Percentiles rank a stretch among this genome's conserved stretches.
Evolutionary conservation across 148 eudicot genomes (phyloP).

Genomic region (Tetragonia tetragonoides): DNA sequence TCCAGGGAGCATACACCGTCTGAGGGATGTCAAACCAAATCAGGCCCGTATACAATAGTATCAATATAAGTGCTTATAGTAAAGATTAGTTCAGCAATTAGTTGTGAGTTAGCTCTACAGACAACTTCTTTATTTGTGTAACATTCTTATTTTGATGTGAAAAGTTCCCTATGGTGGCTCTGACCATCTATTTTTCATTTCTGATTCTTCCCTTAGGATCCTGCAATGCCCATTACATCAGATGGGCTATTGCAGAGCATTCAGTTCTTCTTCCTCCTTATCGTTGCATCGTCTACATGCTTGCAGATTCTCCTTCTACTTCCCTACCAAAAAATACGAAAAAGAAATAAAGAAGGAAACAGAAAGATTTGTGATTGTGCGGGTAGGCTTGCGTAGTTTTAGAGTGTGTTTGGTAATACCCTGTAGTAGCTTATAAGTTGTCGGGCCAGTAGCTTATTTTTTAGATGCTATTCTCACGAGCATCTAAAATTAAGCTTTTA

Average conservation of each 20-base stretch:
- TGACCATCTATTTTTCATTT: conserved; percentile 14
- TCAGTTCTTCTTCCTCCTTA: too few relatives aligned
- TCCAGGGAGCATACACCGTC: conserved; percentile 45
- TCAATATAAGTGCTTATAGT: conserved; percentile 27
- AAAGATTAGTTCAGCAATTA: conserved; percentile 34
- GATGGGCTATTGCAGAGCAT: too few relatives aligned
- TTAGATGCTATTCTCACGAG: too few relatives aligned
- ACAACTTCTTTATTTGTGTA: conserved; percentile 21
- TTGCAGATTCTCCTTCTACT: too few relatives aligned
- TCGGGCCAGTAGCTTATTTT: too few relatives aligned
- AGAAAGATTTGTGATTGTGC: too few relatives aligned
- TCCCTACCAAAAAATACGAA: background rate
- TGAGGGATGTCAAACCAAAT: conserved; percentile 6
- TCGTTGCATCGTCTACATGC: too few relatives aligned
- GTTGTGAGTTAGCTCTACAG: conserved; percentile 31
- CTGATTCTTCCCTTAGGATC: background rate
- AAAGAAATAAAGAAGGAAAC: background rate
- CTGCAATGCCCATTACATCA: background rate
- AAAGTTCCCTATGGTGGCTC: conserved; percentile 13
- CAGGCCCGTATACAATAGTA: conserved; percentile 12
- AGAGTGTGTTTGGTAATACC: too few relatives aligned
- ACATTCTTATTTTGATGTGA: conserved; percentile 26
- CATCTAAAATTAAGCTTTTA: too few relatives aligned
- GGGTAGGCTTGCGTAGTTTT: too few relatives aligned
- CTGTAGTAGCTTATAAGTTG: too few relatives aligned